phyloP scores from a whole-genome alignment of 306 rosid genomes.

The Prunus fruticosa region DNA sequence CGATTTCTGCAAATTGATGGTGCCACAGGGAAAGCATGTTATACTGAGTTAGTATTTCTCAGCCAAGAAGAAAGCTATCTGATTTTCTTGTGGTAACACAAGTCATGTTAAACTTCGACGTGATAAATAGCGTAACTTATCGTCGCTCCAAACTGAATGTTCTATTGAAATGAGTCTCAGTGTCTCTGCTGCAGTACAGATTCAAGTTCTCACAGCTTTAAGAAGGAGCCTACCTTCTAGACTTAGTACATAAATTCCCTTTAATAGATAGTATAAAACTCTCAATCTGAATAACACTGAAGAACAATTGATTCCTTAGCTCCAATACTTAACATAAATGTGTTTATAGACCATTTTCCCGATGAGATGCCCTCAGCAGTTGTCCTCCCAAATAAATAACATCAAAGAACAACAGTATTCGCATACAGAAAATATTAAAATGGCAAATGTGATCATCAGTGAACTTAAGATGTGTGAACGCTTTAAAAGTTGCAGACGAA shows the following conservation, averaged over 20 bases:
- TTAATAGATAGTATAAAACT: not conserved
- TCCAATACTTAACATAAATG: not conserved
- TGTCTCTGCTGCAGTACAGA: not conserved
- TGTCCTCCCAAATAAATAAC: not conserved
- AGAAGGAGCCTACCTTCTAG: not conserved
- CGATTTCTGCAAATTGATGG: not conserved
- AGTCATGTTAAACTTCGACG: not conserved
- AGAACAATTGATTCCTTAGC: not conserved
- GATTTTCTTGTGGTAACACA: not conserved
- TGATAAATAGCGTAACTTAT: not conserved
- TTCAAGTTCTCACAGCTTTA: not conserved
- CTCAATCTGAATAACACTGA: not conserved
- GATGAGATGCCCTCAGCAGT: not conserved
- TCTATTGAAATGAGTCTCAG: not conserved
- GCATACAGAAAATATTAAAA: not conserved
- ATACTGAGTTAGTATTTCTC: not conserved
- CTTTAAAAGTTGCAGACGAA: not conserved
- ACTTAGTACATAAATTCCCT: not conserved
- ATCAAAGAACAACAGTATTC: not conserved
- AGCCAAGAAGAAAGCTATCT: not conserved
- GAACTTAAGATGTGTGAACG: not conserved
- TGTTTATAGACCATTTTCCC: not conserved
- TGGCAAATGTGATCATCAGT: not conserved
- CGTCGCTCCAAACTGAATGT: not conserved
- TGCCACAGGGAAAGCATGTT: not conserved